Conservation (phyloP, 352 stramenopile genomes). For the Globisporangium apiculatum region DNA sequence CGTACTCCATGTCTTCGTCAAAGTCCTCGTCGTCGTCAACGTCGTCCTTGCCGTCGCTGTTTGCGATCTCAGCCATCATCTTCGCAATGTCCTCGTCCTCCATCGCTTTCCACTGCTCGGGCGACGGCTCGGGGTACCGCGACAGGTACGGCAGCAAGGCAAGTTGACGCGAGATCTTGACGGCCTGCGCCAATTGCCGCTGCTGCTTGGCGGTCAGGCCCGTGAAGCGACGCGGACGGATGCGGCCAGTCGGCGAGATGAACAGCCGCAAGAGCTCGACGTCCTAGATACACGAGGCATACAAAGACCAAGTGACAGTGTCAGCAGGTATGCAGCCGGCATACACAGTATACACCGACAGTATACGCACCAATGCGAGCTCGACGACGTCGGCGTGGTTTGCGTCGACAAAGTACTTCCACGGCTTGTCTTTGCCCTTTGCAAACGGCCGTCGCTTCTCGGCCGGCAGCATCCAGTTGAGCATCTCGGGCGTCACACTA, state of each 20-base stretch:
- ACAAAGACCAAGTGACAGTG: neutral
- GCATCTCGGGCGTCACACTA: conserved; percentile 57
- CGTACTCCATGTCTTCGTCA: conserved; percentile 59
- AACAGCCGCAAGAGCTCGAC: conserved; percentile 76
- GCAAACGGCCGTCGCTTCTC: conserved; percentile 53
- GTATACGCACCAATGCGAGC: conserved; percentile 40
- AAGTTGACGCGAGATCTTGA: conserved; percentile 78
- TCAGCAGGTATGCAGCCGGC: neutral
- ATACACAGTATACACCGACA: neutral
- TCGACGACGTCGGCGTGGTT: conserved; percentile 75
- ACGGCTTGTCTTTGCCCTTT: conserved; percentile 58
- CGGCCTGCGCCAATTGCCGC: conserved; percentile 60
- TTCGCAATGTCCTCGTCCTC: conserved; percentile 72
- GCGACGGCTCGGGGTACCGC: conserved; percentile 73
- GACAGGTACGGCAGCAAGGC: conserved; percentile 70
- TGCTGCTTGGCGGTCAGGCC: conserved; percentile 80
- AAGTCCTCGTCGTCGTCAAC: conserved; percentile 49
- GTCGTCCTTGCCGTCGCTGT: conserved; percentile 34
- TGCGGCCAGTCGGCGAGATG: conserved; percentile 77
- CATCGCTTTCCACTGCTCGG: conserved; percentile 76
- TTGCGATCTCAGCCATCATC: conserved; percentile 43
- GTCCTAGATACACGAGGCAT: conserved; percentile 22
- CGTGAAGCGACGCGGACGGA: conserved; percentile 73
- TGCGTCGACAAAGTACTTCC: conserved; percentile 72
- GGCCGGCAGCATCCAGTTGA: conserved; percentile 76